These are phyloP conservation scores for Russula compacta DNA, from an alignment of 768 basidiomycete species.

Conservation along the genomic window DNA sequence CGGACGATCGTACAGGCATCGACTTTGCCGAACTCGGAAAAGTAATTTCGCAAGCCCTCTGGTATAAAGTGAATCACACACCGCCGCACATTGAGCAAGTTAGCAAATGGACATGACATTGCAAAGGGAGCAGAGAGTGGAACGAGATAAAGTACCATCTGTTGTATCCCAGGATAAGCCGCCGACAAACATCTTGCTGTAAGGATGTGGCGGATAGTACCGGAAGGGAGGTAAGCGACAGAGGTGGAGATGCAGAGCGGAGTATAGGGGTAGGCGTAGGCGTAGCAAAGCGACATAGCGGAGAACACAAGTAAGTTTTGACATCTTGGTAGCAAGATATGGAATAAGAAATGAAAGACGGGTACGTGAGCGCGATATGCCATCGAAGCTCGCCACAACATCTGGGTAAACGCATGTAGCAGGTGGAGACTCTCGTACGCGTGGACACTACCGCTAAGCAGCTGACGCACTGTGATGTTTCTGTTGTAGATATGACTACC, in stretches of 20 bases:
- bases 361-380: slow-evolving; percentile 4
- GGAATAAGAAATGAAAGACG: slow-evolving; percentile 6
- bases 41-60: slow-evolving; percentile 80
- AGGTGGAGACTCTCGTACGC: slow-evolving; percentile 11
- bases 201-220: slow-evolving; percentile 20
- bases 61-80: slow-evolving; percentile 22
- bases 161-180: slow-evolving; percentile 99
- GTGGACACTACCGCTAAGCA: slow-evolving; percentile 17
- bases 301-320: slow-evolving; percentile 18
- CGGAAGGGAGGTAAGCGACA: slow-evolving; percentile 17
- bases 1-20: slow-evolving; percentile 99
- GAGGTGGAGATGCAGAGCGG: slow-evolving; percentile 18
- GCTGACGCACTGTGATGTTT: not conserved
- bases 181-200: slow-evolving; percentile 99
- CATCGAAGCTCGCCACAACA: slow-evolving; percentile 16
- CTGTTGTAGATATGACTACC: slow-evolving; percentile 1
- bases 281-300: slow-evolving; percentile 19
- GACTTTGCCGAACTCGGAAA: slow-evolving; percentile 93
- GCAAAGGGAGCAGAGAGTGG: slow-evolving; percentile 22
- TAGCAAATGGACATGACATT: slow-evolving; percentile 29
- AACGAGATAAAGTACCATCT: slow-evolving; percentile 62
- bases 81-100: slow-evolving; percentile 36
- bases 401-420: slow-evolving; percentile 19
- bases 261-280: slow-evolving; percentile 16
- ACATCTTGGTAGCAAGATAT: slow-evolving; percentile 19